These are phyloP conservation scores for Globisporangium middletonii DNA, from an alignment of 352 stramenopile genomes.

Conservation along the genomic window DNA sequence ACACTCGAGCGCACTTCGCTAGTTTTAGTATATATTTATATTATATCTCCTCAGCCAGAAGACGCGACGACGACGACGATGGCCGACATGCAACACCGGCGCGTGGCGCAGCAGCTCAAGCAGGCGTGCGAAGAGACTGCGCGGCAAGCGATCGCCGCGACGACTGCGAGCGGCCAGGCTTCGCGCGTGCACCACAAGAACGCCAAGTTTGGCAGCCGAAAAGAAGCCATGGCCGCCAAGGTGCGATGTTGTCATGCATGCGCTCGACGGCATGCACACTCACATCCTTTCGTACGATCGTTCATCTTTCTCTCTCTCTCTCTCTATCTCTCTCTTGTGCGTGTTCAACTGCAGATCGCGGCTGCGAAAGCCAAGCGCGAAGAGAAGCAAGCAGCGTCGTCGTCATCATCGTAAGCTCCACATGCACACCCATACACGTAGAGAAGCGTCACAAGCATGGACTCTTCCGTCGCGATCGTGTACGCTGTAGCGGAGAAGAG, in stretches of 20 bases:
- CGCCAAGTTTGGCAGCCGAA: conserved; percentile 72
- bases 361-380: conserved; percentile 75
- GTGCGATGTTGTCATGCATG: conserved; percentile 12
- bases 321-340: not conserved
- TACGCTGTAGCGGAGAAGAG: no score
- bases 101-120: conserved; percentile 67
- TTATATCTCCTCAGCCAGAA: no score
- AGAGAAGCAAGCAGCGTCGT: conserved; percentile 20
- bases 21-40: no score
- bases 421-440: not conserved
- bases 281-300: conserved; percentile 5
- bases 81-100: conserved; percentile 61
- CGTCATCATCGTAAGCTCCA: not conserved
- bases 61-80: conserved; percentile 14
- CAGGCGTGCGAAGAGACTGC: conserved; percentile 79
- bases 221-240: conserved; percentile 80
- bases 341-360: conserved; percentile 40
- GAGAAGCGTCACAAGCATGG: no score
- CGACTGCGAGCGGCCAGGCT: conserved; percentile 59
- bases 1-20: no score
- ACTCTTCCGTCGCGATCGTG: no score
- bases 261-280: not conserved
- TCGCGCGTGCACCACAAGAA: conserved; percentile 81
- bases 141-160: conserved; percentile 70
- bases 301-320: not conserved